phyloP scores from a whole-genome alignment of 2,329 filamentous ascomycete genomes.

The Dendryphion nanum region DNA sequence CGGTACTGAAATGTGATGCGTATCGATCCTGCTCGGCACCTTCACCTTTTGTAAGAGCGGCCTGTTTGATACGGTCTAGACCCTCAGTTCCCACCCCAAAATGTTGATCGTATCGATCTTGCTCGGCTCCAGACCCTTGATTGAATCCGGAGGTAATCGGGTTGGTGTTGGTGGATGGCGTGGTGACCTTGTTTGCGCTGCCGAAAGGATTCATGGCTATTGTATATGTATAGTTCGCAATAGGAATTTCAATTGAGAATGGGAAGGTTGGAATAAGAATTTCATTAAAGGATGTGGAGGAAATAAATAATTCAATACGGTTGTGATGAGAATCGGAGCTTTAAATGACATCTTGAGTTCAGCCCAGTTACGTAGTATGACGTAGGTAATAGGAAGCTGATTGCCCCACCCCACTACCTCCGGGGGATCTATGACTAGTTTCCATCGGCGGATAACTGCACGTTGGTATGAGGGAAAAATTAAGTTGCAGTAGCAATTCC shows the following conservation, averaged over 20 bases:
- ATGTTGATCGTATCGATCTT: conserved; percentile 31
- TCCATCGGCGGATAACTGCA: no score
- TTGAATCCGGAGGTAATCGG: conserved; percentile 13
- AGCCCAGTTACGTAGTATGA: background rate
- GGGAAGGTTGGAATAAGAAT: background rate
- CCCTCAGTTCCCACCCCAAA: conserved; percentile 17
- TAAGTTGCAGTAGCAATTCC: no score
- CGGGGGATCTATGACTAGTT: no score
- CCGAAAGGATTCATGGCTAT: conserved; percentile 13
- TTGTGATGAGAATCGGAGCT: no score
- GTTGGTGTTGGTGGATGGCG: conserved; percentile 1
- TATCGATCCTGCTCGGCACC: conserved; percentile 35
- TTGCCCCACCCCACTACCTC: no score
- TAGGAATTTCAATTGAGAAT: background rate
- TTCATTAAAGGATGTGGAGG: background rate
- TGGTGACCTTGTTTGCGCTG: conserved; percentile 8
- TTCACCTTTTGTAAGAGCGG: conserved; percentile 18
- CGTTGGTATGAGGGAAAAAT: no score
- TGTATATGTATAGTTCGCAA: background rate
- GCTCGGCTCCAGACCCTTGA: conserved; percentile 33
- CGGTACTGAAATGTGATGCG: conserved; percentile 25
- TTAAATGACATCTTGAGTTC: no score
- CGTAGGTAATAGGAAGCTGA: no score
- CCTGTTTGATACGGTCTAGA: conserved; percentile 19
- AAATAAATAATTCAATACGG: background rate